A percentile compares a stretch with the other conserved stretches of the same genome.
These are phyloP conservation scores for Kodamaea neixiangensis DNA, from an alignment of 805 yeast species.

Conservation along the genomic window DNA sequence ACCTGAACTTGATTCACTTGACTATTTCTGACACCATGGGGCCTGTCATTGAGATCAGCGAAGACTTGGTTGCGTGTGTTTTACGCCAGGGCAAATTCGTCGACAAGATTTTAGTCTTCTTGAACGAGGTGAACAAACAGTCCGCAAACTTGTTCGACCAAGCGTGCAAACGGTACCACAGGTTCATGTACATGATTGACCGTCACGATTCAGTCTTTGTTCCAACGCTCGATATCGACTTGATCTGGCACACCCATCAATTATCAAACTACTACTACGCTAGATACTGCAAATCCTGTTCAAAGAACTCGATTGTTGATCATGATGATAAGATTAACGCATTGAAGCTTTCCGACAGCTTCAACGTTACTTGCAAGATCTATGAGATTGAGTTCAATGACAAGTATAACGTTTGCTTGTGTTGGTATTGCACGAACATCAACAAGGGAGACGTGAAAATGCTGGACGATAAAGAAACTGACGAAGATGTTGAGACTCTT, in stretches of 20 bases:
- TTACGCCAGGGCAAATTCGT: slow-evolving; percentile 24
- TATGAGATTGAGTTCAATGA: slow-evolving; percentile 11
- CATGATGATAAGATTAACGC: slow-evolving; percentile 12
- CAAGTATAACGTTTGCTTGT: slow-evolving; percentile 15
- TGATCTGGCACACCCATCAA: slow-evolving; percentile 32
- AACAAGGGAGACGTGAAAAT: slow-evolving; percentile 14
- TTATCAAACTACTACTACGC: slow-evolving; percentile 18
- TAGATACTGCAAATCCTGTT: slow-evolving; percentile 16
- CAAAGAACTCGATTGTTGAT: slow-evolving; percentile 14
- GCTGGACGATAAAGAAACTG: slow-evolving; percentile 13
- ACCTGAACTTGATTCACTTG: slow-evolving; percentile 10
- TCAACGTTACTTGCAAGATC: slow-evolving; percentile 13
- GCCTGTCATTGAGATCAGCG: slow-evolving; percentile 11
- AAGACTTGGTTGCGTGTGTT: slow-evolving; percentile 28
- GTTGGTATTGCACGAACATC: slow-evolving; percentile 12
- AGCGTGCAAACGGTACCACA: slow-evolving; percentile 18
- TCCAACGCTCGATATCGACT: slow-evolving; percentile 30
- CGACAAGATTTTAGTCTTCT: slow-evolving; percentile 20
- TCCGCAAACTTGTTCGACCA: slow-evolving; percentile 11
- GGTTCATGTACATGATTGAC: slow-evolving; percentile 15
- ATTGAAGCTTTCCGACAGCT: slow-evolving; percentile 4
- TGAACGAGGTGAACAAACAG: slow-evolving; percentile 18
- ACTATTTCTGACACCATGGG: slow-evolving; percentile 7
- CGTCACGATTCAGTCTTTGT: slow-evolving; percentile 13
- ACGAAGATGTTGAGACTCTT: neutral